Conservation (phyloP, 805 yeast species). For the Allodekkera sacchari region DNA sequence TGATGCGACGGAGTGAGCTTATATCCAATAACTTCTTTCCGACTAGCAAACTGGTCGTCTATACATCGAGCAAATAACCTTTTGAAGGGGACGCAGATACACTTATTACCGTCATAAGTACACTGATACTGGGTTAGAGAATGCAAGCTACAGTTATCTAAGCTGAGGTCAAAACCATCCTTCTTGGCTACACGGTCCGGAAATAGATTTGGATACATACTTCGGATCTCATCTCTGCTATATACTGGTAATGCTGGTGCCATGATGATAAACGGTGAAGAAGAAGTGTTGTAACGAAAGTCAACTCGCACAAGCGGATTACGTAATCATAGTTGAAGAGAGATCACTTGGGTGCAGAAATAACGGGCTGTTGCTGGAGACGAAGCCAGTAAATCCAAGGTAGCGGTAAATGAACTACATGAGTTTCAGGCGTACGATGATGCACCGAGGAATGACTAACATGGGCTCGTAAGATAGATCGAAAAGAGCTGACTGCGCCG, state of each 20-base stretch:
- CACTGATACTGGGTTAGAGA: conserved; percentile 41
- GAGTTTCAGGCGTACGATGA: no score
- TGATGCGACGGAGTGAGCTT: conserved; percentile 19
- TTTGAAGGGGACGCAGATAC: conserved; percentile 40
- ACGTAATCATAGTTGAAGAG: neutral
- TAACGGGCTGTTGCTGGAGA: no score
- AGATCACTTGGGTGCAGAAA: no score
- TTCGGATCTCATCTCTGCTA: conserved; percentile 27
- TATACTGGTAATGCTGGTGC: conserved; percentile 45
- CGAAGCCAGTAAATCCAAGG: no score
- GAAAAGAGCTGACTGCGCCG: no score
- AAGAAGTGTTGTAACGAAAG: neutral
- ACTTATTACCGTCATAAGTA: conserved; percentile 32
- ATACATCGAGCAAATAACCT: conserved; percentile 37
- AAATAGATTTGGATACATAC: conserved; percentile 17
- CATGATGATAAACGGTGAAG: conserved; percentile 22
- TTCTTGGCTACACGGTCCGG: conserved; percentile 13
- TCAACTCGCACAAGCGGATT: neutral
- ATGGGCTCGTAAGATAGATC: no score
- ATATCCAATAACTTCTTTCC: conserved; percentile 21
- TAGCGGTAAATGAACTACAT: no score
- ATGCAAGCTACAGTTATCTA: conserved; percentile 22
- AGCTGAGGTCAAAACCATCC: conserved; percentile 4
- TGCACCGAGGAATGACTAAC: no score
- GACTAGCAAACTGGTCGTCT: conserved; percentile 15